Evolutionary conservation across 2,329 filamentous ascomycete genomes (phyloP), one percentile per base, ranked within the genome.

Genomic region (Aspergillus aculeatinus): DNA sequence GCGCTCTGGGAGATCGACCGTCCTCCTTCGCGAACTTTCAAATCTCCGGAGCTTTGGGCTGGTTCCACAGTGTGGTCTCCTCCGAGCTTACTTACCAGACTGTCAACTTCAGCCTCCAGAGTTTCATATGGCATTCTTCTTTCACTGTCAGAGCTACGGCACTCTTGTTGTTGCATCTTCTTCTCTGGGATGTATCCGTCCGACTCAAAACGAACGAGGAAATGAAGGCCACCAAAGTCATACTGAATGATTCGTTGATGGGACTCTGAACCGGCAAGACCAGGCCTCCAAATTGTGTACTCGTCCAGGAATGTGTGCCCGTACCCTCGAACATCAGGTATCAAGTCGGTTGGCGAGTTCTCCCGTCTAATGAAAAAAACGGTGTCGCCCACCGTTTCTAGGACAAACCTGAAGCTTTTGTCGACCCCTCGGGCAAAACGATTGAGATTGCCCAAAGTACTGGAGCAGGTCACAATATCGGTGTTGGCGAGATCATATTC

Each of bases 251-350:
- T 67, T 1, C 87, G 79, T 67, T 91, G 87, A 61, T 91, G 86
- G 0, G 85, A 85, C 1, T 73, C 74, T 0, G 87, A 90, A 0
- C 79, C 77, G 50, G 77, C 79, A 0, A 86, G 82, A 0, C 79
- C 79, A 0, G 65, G 11, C 10, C 88, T 85, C 0, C 71, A 82
- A 0, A 87, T 84, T 0, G 89, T 91, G 67, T 89, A 87, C 1
- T 79, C 79, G 51, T 89, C 85, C 0, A 85, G 86, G 63, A 91
- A 91, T 0, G 84, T 81, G 65, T 90, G 87, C 0, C 88, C 87
- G 65, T 80, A 89, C 0, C 88, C 89, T 16, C 66, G 65, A 0
- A 90, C 74, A n/a, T 78, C 78, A 0, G 74, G 64, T 5, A 90
- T 85, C 0, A 79, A 68, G 64, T 89, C 85, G 0, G 9, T 5